Evolutionary conservation across 192 early-diverging fungal genomes (phyloP), one percentile per base, ranked within the genome.

Genomic region (Linnemannia hyalina): DNA sequence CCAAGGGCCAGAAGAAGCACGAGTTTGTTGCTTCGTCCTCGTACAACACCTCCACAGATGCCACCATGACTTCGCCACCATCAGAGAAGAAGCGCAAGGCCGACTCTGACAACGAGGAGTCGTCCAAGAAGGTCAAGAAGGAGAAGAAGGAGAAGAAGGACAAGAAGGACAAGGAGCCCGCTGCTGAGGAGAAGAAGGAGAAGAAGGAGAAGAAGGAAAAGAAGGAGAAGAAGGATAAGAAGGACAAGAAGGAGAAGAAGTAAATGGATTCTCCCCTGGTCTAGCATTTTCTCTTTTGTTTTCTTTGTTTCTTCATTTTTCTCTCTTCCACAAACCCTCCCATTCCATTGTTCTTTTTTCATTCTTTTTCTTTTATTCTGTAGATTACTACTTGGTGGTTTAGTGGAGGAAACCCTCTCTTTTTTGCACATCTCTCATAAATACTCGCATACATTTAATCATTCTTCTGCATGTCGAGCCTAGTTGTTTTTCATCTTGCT

Each of bases 1-100:
- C 89, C 80, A 95, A 93, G 80, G 88, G 85, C 76, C 91, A 92
- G 74, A 88, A 93, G 88, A 95, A 95, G 85, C 92, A 92, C 88
- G 91, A 95, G 81, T 91, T 88, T 42, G 90, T 89, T 69, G 89
- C 90, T 42, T 77, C 86, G 26, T 82, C 85, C 16, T 88, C 89
- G 75, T 91, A 93, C 83, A 89, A 90, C 77, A 89, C 84, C 55
- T 76, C 84, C 44, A 68, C 84, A 44, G 84, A 86, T 70, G 78
- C 80, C 70, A 81, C 85, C 35, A 77, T 88, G 26, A 74, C 44
- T 41, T 76, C 87, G 36, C 85, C 81, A 76, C 77, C 82, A 54
- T 54, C 88, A 47, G 83, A 75, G 55, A 77, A 87, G 80, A 74
- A 82, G 80, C 89, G 90, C 82, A 91, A 91, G 81, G 80, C 70